phyloP scores from a whole-genome alignment of 164 flowering plant genomes.

The Tinospora cordifolia region DNA sequence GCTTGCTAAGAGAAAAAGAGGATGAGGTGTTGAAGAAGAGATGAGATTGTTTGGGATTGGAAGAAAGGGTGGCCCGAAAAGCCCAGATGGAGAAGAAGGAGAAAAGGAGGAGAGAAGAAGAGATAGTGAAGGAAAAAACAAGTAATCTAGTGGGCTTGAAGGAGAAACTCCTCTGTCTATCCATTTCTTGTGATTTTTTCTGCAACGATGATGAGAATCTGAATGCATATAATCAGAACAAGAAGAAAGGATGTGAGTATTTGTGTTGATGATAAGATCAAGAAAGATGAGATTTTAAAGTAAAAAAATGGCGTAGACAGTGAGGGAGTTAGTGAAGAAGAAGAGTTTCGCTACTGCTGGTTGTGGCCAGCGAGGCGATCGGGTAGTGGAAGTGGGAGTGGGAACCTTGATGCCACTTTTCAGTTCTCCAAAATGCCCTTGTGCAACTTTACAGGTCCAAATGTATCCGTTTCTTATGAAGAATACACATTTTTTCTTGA shows the following conservation, averaged over 20 bases:
- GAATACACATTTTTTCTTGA: no score
- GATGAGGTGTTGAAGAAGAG: conserved; percentile 25
- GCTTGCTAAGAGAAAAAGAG: conserved; percentile 6
- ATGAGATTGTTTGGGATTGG: conserved; percentile 22
- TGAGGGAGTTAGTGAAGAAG: not conserved
- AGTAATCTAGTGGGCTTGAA: conserved; percentile 47
- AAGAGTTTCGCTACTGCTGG: not conserved
- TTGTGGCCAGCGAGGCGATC: not conserved
- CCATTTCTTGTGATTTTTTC: conserved; percentile 32
- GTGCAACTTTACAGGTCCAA: not conserved
- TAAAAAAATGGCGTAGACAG: not conserved
- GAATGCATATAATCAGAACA: not conserved
- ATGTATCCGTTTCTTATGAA: not conserved
- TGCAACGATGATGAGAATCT: not conserved
- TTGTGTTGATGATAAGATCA: not conserved
- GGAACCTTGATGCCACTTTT: not conserved
- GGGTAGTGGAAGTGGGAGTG: not conserved
- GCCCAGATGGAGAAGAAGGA: conserved; percentile 43
- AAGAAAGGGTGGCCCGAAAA: conserved; percentile 30
- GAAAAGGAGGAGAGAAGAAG: conserved; percentile 39
- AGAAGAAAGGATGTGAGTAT: not conserved
- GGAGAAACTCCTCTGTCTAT: conserved; percentile 69
- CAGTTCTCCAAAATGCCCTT: not conserved
- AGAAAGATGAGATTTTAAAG: no score
- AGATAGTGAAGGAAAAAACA: conserved; percentile 41